Evolutionary conservation across 225 moss, liverwort and hornwort genomes (phyloP).

Genomic region (Ulota crispa): DNA sequence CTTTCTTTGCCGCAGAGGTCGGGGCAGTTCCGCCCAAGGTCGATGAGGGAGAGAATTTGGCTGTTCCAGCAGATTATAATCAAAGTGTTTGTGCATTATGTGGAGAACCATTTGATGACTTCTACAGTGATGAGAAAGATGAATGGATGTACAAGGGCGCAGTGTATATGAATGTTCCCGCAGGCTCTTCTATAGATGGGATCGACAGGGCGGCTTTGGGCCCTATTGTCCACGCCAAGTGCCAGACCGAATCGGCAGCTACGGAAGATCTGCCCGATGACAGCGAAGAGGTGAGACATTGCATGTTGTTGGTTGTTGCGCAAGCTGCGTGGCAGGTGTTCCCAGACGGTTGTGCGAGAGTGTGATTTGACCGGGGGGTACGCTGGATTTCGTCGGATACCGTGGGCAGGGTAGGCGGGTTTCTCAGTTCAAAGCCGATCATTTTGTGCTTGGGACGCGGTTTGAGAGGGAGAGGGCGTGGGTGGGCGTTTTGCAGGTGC

Average conservation of each 20-base stretch:
- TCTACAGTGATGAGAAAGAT: conserved; percentile 98
- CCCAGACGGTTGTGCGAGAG: neutral
- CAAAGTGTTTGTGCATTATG: conserved; percentile 93
- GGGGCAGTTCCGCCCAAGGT: conserved; percentile 47
- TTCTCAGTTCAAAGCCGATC: neutral
- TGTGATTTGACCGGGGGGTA: neutral
- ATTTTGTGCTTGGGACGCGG: neutral
- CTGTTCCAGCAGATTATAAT: conserved; percentile 94
- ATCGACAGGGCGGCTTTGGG: conserved; percentile 67
- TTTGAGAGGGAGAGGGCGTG: conserved; percentile 14
- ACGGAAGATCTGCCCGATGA: conserved; percentile 77
- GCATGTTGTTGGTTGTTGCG: neutral
- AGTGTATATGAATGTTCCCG: conserved; percentile 88
- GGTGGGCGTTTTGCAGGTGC: conserved; percentile 55
- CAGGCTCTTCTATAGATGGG: conserved; percentile 75
- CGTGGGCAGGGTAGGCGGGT: neutral
- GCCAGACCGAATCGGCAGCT: conserved; percentile 91
- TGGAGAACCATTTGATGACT: conserved; percentile 98
- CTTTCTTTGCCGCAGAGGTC: conserved; percentile 89
- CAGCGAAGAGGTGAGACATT: conserved; percentile 64
- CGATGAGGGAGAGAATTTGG: conserved; percentile 79
- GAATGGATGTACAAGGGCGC: conserved; percentile 99
- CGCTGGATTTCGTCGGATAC: neutral
- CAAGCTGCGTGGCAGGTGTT: neutral
- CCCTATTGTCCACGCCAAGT: conserved; percentile 93